Evolutionary conservation across 2,329 filamentous ascomycete species (phyloP).

Genomic region (Botrytis fabae): DNA sequence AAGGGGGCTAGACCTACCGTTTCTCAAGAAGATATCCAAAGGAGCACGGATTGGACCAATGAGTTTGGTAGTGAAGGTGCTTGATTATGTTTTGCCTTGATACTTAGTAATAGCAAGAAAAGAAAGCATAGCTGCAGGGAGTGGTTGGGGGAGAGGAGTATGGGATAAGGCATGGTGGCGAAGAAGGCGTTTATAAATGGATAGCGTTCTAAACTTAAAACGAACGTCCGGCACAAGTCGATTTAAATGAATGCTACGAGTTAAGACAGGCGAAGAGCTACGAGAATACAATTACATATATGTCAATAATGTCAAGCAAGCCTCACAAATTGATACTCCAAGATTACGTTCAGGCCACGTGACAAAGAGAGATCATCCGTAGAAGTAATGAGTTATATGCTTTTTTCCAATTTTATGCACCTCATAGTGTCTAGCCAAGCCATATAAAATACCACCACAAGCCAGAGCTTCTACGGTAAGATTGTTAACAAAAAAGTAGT

Average conservation of each 20-base stretch:
- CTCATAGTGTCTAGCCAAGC: conserved; percentile 18
- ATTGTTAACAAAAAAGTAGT: conserved; percentile 24
- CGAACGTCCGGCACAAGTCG: conserved; percentile 8
- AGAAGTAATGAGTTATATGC: conserved; percentile 13
- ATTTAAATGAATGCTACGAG: neutral
- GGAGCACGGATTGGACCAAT: conserved; percentile 89
- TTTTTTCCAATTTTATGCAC: conserved; percentile 22
- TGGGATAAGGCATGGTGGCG: conserved; percentile 15
- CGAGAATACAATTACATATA: conserved; percentile 4
- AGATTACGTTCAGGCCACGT: neutral
- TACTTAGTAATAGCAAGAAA: neutral
- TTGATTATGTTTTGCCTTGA: conserved; percentile 26
- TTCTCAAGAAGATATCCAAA: conserved; percentile 77
- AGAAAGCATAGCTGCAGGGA: conserved; percentile 21
- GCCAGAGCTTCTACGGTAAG: conserved; percentile 3
- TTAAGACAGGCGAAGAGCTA: conserved; percentile 2
- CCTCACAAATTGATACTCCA: neutral
- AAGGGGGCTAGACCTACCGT: conserved; percentile 88
- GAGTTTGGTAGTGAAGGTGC: conserved; percentile 91
- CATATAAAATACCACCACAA: conserved; percentile 16
- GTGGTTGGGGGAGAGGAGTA: conserved; percentile 2
- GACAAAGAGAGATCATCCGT: neutral
- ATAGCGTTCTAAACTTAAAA: conserved; percentile 12
- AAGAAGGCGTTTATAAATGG: conserved; percentile 20
- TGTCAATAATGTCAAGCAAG: conserved; percentile 11